Evolutionary conservation across 2,329 filamentous ascomycete genomes (phyloP).

Genomic region (Aspergillus floridensis): DNA sequence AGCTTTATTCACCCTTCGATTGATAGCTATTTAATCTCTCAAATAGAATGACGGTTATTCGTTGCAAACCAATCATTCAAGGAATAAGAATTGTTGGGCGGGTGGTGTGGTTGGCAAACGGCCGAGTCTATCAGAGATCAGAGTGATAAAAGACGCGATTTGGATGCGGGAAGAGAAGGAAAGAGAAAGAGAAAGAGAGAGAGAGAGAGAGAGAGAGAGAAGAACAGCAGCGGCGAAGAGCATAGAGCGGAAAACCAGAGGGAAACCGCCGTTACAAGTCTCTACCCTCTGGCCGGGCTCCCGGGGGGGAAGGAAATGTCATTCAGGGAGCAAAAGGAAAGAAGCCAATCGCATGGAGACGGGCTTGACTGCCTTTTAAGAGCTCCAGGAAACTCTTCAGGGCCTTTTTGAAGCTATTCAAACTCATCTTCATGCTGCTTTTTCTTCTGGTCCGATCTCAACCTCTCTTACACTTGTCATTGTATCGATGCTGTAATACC

Average conservation of each 20-base stretch:
- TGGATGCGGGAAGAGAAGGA: slow-evolving; percentile 1
- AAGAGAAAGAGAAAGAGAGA: slow-evolving; percentile 8
- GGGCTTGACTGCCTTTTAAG: not conserved
- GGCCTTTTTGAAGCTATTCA: slow-evolving; percentile 20
- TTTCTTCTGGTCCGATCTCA: slow-evolving; percentile 10
- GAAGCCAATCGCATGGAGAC: slow-evolving; percentile 8
- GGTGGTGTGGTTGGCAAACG: not conserved
- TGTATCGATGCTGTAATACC: slow-evolving; percentile 17
- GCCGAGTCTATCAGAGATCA: not conserved
- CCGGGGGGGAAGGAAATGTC: slow-evolving; percentile 6
- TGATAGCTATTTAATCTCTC: not conserved
- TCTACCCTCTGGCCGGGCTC: slow-evolving; percentile 14
- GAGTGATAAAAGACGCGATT: not conserved
- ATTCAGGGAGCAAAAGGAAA: slow-evolving; percentile 3
- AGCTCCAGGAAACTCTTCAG: slow-evolving; percentile 3
- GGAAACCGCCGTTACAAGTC: slow-evolving; percentile 23
- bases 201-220: slow-evolving; percentile 9
- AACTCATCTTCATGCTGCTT: slow-evolving; percentile 11
- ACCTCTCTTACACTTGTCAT: slow-evolving; percentile 18
- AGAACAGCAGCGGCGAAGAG: slow-evolving; percentile 2
- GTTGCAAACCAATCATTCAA: not conserved
- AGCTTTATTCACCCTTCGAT: not conserved
- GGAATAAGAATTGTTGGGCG: not conserved
- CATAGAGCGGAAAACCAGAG: slow-evolving; percentile 11
- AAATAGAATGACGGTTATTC: not conserved